phyloP scores from a whole-genome alignment of 129 eudicot genomes.

The Cynara cardunculus region DNA sequence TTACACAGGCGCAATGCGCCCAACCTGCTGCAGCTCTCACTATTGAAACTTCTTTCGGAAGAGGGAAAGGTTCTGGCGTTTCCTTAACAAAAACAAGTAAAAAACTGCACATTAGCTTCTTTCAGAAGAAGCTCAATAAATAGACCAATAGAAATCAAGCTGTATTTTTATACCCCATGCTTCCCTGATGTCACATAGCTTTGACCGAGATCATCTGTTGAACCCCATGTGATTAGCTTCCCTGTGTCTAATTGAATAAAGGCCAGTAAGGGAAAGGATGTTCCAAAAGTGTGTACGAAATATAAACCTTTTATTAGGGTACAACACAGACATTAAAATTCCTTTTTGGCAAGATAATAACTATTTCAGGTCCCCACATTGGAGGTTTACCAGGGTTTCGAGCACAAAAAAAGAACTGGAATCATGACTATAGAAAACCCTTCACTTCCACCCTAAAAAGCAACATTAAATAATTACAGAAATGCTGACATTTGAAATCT shows the following conservation, averaged over 20 bases:
- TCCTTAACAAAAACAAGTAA: constrained; percentile 58
- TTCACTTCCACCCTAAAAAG: background rate
- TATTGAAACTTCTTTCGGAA: constrained; percentile 70
- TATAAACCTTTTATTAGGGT: background rate
- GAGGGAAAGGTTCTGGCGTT: constrained; percentile 96
- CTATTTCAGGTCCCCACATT: constrained; percentile 3
- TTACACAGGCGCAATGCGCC: constrained; percentile 93
- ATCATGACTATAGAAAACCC: background rate
- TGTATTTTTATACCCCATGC: constrained; percentile 72
- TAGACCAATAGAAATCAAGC: constrained; percentile 11
- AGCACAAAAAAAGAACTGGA: background rate
- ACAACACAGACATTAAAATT: background rate
- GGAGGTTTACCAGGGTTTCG: background rate
- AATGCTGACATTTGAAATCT: constrained; percentile 1
- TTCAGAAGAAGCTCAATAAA: background rate
- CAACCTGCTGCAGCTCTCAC: constrained; percentile 94
- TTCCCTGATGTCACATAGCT: constrained; percentile 97
- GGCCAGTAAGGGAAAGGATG: background rate
- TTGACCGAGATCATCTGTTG: constrained; percentile 96
- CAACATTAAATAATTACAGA: background rate
- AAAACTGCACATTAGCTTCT: constrained; percentile 28
- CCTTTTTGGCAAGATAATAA: background rate
- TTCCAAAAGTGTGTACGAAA: background rate
- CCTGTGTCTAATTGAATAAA: constrained; percentile 56
- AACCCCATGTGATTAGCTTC: constrained; percentile 97